Evolutionary conservation across 495 filamentous ascomycete species (phyloP).

Genomic region (Daldinia bambusicola): DNA sequence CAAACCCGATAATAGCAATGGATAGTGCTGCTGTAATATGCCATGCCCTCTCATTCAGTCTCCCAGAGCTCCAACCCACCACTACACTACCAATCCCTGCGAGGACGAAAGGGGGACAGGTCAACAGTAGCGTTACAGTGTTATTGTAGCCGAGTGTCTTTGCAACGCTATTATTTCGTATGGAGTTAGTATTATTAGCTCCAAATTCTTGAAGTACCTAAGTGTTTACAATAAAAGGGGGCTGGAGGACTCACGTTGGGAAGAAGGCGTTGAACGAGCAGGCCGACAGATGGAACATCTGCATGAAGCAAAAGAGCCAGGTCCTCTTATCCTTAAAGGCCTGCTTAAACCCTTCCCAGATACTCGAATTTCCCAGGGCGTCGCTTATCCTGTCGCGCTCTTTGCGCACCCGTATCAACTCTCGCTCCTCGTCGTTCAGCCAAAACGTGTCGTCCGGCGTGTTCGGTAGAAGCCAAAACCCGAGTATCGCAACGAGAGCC

Average conservation of each 20-base stretch:
- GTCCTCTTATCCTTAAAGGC: conserved; percentile 44
- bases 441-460: conserved; percentile 45
- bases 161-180: conserved; percentile 48
- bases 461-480: conserved; percentile 47
- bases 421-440: conserved; percentile 41
- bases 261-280: conserved; percentile 55
- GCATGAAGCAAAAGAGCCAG: conserved; percentile 51
- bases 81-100: conserved; percentile 50
- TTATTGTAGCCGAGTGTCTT: conserved; percentile 55
- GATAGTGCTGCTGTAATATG: conserved; percentile 54
- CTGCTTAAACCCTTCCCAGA: conserved; percentile 46
- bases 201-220: neutral
- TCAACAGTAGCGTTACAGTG: conserved; percentile 56
- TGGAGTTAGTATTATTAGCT: neutral
- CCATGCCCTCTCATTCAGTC: conserved; percentile 59
- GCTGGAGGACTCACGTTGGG: conserved; percentile 45
- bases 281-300: conserved; percentile 48
- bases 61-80: conserved; percentile 53
- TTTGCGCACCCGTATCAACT: conserved; percentile 44
- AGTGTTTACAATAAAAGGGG: neutral
- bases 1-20: conserved; percentile 57
- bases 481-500: conserved; percentile 40
- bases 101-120: conserved; percentile 58
- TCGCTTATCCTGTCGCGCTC: conserved; percentile 47
- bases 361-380: conserved; percentile 28